These are phyloP conservation scores for Flaveria sonorensis DNA, from an alignment of 129 eudicot species.

Conservation along the genomic window DNA sequence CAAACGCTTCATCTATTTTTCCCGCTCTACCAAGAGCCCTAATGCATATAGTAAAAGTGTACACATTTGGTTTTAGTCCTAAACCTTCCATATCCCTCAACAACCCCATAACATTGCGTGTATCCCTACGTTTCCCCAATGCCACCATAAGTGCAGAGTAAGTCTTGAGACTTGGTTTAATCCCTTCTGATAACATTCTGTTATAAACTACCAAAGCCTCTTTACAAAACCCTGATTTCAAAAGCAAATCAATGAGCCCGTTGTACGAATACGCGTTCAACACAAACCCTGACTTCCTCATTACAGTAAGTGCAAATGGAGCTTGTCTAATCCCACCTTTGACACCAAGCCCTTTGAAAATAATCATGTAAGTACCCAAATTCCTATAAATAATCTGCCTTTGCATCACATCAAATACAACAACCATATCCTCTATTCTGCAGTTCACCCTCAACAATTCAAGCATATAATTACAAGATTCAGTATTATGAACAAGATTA, in stretches of 20 bases:
- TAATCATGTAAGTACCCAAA: conserved; percentile 64
- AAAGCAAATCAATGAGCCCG: conserved; percentile 83
- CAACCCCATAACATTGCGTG: conserved; percentile 61
- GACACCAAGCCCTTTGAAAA: conserved; percentile 62
- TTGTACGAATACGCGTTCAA: conserved; percentile 87
- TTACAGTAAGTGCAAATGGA: conserved; percentile 61
- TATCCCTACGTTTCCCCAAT: conserved; percentile 80
- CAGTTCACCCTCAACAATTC: conserved; percentile 54
- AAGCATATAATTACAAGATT: conserved; percentile 91
- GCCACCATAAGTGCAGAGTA: conserved; percentile 98
- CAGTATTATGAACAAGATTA: conserved; percentile 64
- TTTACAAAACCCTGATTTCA: conserved; percentile 67
- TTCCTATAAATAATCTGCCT: conserved; percentile 79
- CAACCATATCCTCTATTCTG: conserved; percentile 62
- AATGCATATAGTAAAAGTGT: conserved; percentile 89
- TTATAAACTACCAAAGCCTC: conserved; percentile 77
- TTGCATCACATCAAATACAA: conserved; percentile 92
- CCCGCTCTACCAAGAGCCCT: conserved; percentile 96
- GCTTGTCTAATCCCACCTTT: conserved; percentile 81
- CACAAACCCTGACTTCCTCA: conserved; percentile 64
- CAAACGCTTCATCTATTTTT: conserved; percentile 69
- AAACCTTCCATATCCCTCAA: conserved; percentile 75
- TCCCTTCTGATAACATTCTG: conserved; percentile 64
- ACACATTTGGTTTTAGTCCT: conserved; percentile 87
- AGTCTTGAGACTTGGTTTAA: conserved; percentile 88